Base-by-base conservation (phyloP, 2,329 filamentous ascomycete species). In the Penicillium rolfsii region DNA sequence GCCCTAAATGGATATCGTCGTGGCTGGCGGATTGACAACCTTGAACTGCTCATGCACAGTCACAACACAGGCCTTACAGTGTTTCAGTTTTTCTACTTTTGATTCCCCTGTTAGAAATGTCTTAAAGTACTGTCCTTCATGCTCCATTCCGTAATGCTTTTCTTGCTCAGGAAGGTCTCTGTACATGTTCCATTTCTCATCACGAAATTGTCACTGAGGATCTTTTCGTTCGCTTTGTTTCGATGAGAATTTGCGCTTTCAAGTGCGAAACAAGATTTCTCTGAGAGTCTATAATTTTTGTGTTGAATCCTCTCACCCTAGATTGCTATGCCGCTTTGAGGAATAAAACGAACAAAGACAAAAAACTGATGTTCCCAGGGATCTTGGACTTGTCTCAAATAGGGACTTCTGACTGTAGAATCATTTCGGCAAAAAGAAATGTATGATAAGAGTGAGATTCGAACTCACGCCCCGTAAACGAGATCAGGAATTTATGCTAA, bases 401-500 rank as follows among this genome's bases (percentile, higher is more conserved):
- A 22, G 19, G 19, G 19, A 22, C 19, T 22, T 22, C 19, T 22
- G 19, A 22, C 19, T 7, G 7, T 33, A 8, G 30, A 33, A 33
- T 36, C 35, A 5, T 14, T 0, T 22, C 24, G 33, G 5, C 11
- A 36, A 52, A 53, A 58, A 26, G 57, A 63, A 63, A 60, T 52
- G 57, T 45, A 38, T 66, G 64, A 66, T 59, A 66, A 66, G 64
- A 66, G 64, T 66, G 64, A 57, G 64, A 66, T 60, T 66, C 57
- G 64, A 66, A 66, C 64, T 57, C 64, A 66, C 64, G 64, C 64
- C 64, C 58, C 58, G 57, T 61, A 60, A 62, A 48, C 57, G 58
- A 66, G 64, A 66, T 63, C 64, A 66, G 64, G 64, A 66, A 60
- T 62, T 58, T 59, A 48, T 55, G 67, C 67, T 59, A 70, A 70